Percentiles rank a stretch among this genome's conserved stretches.
phyloP scores from a whole-genome alignment of 2,329 filamentous ascomycete genomes.

The Alternaria sp. region DNA sequence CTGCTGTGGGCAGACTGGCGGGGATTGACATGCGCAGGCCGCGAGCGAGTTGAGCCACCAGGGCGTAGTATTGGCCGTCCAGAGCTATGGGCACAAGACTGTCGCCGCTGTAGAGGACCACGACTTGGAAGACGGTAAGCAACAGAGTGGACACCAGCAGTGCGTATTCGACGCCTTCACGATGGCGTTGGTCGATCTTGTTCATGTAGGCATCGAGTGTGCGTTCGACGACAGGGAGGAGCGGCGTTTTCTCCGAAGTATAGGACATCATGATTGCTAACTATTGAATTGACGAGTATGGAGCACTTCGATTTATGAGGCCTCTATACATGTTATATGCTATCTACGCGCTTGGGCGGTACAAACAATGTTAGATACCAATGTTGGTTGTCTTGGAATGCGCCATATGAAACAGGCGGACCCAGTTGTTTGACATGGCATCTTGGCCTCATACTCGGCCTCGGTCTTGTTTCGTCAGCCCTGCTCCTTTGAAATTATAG shows the following conservation, averaged over 20 bases:
- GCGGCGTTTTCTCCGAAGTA: conserved; percentile 15
- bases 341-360: conserved; percentile 2
- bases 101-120: conserved; percentile 28
- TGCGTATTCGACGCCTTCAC: conserved; percentile 11
- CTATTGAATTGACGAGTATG: not conserved
- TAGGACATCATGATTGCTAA: conserved; percentile 2
- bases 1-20: conserved; percentile 30
- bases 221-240: conserved; percentile 11
- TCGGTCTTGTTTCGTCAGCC: conserved; percentile 7
- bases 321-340: conserved; percentile 6
- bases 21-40: conserved; percentile 32
- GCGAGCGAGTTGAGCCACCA: conserved; percentile 24
- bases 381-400: conserved; percentile 13
- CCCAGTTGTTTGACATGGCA: conserved; percentile 15
- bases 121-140: conserved; percentile 23
- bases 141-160: conserved; percentile 14
- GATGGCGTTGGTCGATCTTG: conserved; percentile 5
- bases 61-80: conserved; percentile 9
- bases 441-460: conserved; percentile 12
- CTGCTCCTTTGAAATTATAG: not conserved
- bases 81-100: conserved; percentile 6
- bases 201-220: not conserved
- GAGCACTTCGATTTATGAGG: not conserved
- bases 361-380: conserved; percentile 6
- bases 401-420: conserved; percentile 16